Conservation (phyloP, 2,329 filamentous ascomycete genomes). For the Neoarthrinium moseri region DNA sequence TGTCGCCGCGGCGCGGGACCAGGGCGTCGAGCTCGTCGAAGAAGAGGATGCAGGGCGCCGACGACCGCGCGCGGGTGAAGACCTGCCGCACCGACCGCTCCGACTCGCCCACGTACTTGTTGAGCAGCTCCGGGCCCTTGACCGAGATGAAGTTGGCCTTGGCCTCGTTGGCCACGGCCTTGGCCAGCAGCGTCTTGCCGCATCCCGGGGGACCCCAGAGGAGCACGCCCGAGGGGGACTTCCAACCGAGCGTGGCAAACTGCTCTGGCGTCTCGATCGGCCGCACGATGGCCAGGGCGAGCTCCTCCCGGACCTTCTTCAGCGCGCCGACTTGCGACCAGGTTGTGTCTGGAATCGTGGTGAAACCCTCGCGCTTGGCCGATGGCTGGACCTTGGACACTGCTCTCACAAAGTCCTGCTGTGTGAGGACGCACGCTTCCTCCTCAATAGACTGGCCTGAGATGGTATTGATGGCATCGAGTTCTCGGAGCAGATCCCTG, state of each 20-base stretch:
- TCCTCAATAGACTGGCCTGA: slow-evolving; percentile 17
- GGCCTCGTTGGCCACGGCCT: slow-evolving; percentile 92
- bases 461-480: slow-evolving; percentile 20
- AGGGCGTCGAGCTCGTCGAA: slow-evolving; percentile 97
- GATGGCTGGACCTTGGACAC: slow-evolving; percentile 76
- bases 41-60: slow-evolving; percentile 91
- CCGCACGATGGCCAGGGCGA: slow-evolving; percentile 82
- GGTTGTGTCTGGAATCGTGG: slow-evolving; percentile 87
- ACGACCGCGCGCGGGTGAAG: slow-evolving; percentile 82
- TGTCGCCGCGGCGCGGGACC: slow-evolving; percentile 78
- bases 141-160: slow-evolving; percentile 98
- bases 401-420: slow-evolving; percentile 69
- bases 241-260: slow-evolving; percentile 76
- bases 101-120: slow-evolving; percentile 97
- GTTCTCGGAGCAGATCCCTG: slow-evolving; percentile 13
- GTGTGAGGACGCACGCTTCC: slow-evolving; percentile 35
- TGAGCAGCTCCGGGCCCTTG: slow-evolving; percentile 92
- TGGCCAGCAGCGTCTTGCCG: slow-evolving; percentile 93
- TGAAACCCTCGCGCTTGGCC: slow-evolving; percentile 89
- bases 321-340: slow-evolving; percentile 93
- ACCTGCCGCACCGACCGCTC: slow-evolving; percentile 91
- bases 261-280: slow-evolving; percentile 81
- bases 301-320: slow-evolving; percentile 72
- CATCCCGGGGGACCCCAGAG: slow-evolving; percentile 97
- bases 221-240: slow-evolving; percentile 79